These are phyloP conservation scores for Meripilus lineatus DNA, from an alignment of 1,284 basidiomycete genomes.

Conservation along the genomic window DNA sequence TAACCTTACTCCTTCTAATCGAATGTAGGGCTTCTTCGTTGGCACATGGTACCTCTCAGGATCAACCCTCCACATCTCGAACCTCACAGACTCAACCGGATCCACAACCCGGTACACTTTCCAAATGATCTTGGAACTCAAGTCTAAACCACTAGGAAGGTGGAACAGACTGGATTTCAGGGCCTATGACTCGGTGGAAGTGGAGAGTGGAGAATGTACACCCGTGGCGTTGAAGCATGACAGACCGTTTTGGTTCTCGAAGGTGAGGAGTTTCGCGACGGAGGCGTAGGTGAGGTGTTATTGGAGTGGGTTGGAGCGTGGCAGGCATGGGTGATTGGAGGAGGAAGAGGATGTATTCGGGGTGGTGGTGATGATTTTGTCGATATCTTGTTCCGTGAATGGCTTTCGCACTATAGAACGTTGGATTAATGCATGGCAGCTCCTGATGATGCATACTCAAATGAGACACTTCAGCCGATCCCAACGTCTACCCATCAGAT, in stretches of 20 bases:
- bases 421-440: no score
- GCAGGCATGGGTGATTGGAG: background rate
- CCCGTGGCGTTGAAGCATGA: conserved; percentile 79
- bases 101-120: conserved; percentile 58
- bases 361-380: no score
- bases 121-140: conserved; percentile 76
- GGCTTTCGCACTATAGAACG: no score
- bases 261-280: conserved; percentile 56
- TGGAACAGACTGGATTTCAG: conserved; percentile 87
- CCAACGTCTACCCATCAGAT: no score
- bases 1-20: conserved; percentile 1
- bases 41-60: conserved; percentile 66
- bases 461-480: no score
- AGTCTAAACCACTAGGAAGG: conserved; percentile 74
- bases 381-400: no score
- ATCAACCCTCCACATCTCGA: conserved; percentile 53
- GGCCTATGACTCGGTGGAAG: conserved; percentile 71
- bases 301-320: background rate
- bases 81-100: conserved; percentile 47
- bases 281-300: background rate
- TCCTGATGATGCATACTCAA: no score
- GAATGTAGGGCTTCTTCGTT: conserved; percentile 58
- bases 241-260: conserved; percentile 90
- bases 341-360: no score
- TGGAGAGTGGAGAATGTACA: conserved; percentile 69